phyloP scores from a whole-genome alignment of 1,139 yeast species.

The Taphrina communis region DNA sequence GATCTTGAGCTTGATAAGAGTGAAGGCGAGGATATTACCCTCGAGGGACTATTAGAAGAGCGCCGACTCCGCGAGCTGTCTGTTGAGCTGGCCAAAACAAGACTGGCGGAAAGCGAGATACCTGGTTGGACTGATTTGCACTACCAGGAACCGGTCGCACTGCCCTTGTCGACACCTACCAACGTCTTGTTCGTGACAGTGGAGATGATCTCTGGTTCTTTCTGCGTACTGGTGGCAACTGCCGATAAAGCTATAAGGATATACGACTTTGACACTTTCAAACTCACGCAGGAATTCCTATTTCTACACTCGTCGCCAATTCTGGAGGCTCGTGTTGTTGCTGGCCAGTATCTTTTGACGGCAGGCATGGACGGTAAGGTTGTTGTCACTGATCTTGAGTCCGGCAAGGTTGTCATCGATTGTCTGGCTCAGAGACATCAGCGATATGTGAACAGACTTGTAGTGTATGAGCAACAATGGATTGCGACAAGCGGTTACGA shows the following conservation, averaged over 20 bases:
- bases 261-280: constrained; percentile 45
- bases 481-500: constrained; percentile 72
- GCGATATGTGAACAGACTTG: constrained; percentile 56
- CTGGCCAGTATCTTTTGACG: constrained; percentile 46
- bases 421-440: constrained; percentile 52
- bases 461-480: constrained; percentile 50
- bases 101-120: constrained; percentile 22
- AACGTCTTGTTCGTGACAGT: constrained; percentile 30
- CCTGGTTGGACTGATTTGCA: constrained; percentile 22
- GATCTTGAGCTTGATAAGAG: constrained; percentile 13
- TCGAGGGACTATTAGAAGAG: constrained; percentile 28
- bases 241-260: constrained; percentile 48
- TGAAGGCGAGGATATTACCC: constrained; percentile 29
- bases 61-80: constrained; percentile 31
- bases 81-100: constrained; percentile 24
- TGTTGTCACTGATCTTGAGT: constrained; percentile 43
- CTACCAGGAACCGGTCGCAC: neutral
- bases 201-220: constrained; percentile 6
- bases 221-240: constrained; percentile 46
- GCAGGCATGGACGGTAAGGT: constrained; percentile 53
- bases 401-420: constrained; percentile 43
- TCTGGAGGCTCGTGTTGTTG: constrained; percentile 44
- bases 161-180: constrained; percentile 5
- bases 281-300: constrained; percentile 43
- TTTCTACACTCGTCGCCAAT: constrained; percentile 47